Base-by-base conservation (phyloP, 176 grass and related monocot genomes). In the Oryza meridionalis region DNA sequence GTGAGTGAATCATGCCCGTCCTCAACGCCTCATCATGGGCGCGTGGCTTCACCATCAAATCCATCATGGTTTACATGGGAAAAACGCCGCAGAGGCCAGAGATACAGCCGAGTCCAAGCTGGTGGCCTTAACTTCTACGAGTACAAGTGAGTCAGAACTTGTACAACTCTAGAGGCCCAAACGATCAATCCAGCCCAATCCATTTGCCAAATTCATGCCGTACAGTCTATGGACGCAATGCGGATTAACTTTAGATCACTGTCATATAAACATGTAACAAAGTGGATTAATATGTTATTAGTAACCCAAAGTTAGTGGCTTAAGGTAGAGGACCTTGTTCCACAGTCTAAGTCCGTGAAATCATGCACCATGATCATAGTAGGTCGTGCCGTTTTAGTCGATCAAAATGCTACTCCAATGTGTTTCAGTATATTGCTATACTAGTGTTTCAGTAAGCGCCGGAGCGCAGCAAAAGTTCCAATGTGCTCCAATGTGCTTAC, bases 401-500 rank as follows among this genome's bases (percentile, higher is more conserved):
- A 62, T 62, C 21, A 62, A 21, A n/a, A 2, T 58, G 35, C 8
- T 19, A 31, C 29, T 31, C 29, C 29, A 31, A 31, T 31, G 29
- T 31, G 29, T 31, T 31, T 31, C 29, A 31, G 29, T 31, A 7
- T 33, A 31, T 72, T 46, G 42, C 42, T 61, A 75, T 33, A 75
- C 33, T 22, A 62, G 53, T 12, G 31, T 25, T 25, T 33, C 37
- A 35, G 73, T 3, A 58, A 59, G 73, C 50, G 31, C 31, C 69
- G n/a, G 37, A 42, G 21, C 21, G 70, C 40, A 42, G 22, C 9
- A 8, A 31, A 35, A 29, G 14, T 22, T 31, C 29, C 29, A 43
- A 72, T 29, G 27, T 49, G 70, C 70, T 81, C 77, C 88, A 65
- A 71, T 81, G 88, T 81, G 88, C 81, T 73, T 81, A 81, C 66